These are phyloP conservation scores for Pachysandra terminalis DNA, from an alignment of 164 flowering plant genomes.

Conservation along the genomic window DNA sequence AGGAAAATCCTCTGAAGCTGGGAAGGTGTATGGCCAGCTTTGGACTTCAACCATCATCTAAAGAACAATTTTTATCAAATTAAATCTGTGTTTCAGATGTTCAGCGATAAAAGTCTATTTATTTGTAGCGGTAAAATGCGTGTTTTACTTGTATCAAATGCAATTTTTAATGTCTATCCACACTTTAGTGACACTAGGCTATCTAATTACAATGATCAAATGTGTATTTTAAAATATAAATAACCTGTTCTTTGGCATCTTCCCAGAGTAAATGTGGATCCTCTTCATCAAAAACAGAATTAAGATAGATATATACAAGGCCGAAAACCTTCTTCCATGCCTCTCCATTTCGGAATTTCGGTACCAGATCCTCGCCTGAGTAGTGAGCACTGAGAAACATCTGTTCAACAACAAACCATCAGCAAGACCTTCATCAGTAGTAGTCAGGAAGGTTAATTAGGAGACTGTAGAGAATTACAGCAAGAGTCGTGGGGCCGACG, in stretches of 20 bases:
- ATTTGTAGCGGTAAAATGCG: no score
- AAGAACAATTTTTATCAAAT: neutral
- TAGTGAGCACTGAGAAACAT: constrained; percentile 79
- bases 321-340: constrained; percentile 85
- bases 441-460: neutral
- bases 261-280: constrained; percentile 39
- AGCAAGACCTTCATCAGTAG: neutral
- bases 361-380: constrained; percentile 53
- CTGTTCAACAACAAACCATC: constrained; percentile 27
- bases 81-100: no score
- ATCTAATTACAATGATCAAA: no score
- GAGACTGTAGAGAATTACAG: constrained; percentile 23
- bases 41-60: constrained; percentile 43
- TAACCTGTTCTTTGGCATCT: constrained; percentile 44
- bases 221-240: neutral
- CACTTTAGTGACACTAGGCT: no score
- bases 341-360: constrained; percentile 49
- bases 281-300: constrained; percentile 23
- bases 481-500: constrained; percentile 52
- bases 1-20: constrained; percentile 63
- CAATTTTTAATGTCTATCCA: no score
- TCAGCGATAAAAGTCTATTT: no score
- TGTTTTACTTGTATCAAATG: no score
- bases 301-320: constrained; percentile 50
- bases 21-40: constrained; percentile 84